These are phyloP conservation scores for Flaveria trinervia DNA, from an alignment of 129 eudicot species.

Conservation along the genomic window DNA sequence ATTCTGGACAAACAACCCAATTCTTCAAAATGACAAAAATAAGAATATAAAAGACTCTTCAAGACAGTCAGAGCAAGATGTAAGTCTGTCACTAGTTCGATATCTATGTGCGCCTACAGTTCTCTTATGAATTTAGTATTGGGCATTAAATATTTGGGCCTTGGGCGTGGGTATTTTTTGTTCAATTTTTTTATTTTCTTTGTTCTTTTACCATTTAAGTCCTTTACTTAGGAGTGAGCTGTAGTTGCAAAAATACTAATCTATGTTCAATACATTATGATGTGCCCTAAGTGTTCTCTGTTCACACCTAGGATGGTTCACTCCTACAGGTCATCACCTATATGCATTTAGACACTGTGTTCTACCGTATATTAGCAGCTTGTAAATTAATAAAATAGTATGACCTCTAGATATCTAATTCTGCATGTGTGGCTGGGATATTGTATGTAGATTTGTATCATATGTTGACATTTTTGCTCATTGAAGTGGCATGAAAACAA, in stretches of 20 bases:
- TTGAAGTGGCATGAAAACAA: conserved; percentile 9
- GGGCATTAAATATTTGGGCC: not conserved
- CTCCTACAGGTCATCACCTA: conserved; percentile 16
- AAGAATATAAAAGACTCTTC: conserved; percentile 56
- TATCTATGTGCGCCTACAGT: conserved; percentile 1
- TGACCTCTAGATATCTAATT: not conserved
- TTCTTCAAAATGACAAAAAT: conserved; percentile 55
- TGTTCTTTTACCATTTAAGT: not conserved
- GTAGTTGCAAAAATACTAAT: conserved; percentile 7
- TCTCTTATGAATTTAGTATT: conserved; percentile 17
- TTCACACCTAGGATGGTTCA: conserved; percentile 5
- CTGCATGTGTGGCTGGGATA: not conserved
- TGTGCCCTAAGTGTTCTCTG: not conserved
- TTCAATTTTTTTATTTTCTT: conserved; percentile 7
- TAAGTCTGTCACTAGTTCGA: conserved; percentile 42
- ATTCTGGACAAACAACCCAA: conserved; percentile 74
- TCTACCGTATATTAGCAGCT: not conserved
- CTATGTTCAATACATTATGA: conserved; percentile 21
- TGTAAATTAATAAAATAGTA: not conserved
- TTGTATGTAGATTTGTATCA: not conserved
- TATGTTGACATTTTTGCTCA: not conserved
- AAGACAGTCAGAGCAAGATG: conserved; percentile 81
- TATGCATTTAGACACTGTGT: not conserved
- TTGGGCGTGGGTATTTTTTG: not conserved
- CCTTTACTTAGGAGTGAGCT: conserved; percentile 16